Conservation (phyloP, 2,329 filamentous ascomycete species). For the Trichoderma sp. region DNA sequence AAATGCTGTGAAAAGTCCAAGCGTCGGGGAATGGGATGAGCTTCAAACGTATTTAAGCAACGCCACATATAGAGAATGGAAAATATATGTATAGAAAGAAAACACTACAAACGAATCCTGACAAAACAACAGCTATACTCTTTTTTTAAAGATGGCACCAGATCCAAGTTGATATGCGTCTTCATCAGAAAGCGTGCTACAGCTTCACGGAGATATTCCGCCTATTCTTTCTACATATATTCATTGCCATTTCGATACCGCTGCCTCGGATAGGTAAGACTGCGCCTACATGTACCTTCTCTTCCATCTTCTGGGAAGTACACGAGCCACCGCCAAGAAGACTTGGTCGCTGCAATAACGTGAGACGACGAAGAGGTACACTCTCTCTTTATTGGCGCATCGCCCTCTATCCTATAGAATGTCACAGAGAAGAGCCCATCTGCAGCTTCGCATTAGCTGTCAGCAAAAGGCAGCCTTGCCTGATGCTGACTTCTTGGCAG, state of each 20-base stretch:
- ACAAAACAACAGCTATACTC: too few species aligned
- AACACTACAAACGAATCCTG: too few species aligned
- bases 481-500: not conserved
- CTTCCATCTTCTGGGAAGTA: not conserved
- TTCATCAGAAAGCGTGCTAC: not conserved
- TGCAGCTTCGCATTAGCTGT: constrained; percentile 21
- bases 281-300: too few species aligned
- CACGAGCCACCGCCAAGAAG: not conserved
- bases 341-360: not conserved
- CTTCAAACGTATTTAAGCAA: too few species aligned
- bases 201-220: not conserved
- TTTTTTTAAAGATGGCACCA: not conserved
- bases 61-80: too few species aligned
- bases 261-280: not conserved
- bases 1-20: too few species aligned
- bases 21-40: too few species aligned
- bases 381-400: not conserved
- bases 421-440: not conserved
- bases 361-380: not conserved
- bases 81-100: too few species aligned
- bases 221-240: not conserved
- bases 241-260: too few species aligned
- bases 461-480: constrained; percentile 18
- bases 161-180: not conserved
- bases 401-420: not conserved